Conservation (phyloP, 1,284 basidiomycete genomes). For the Moesziomyces sp. region DNA sequence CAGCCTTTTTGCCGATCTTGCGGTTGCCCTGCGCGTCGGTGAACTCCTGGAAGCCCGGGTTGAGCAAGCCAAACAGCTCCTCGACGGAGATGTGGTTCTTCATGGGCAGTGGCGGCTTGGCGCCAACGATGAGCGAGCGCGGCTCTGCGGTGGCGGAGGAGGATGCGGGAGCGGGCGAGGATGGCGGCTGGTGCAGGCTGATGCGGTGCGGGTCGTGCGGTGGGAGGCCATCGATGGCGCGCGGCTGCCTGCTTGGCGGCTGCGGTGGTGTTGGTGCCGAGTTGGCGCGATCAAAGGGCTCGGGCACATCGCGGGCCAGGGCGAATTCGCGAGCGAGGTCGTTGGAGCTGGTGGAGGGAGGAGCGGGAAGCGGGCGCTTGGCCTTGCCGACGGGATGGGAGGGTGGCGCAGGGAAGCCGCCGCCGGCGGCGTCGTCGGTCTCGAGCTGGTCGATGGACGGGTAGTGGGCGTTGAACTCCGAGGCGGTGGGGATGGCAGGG, state of each 20-base stretch:
- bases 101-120: constrained; percentile 49
- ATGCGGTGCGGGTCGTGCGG: constrained; percentile 23
- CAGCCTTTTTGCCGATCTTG: constrained; percentile 51
- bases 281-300: constrained; percentile 31
- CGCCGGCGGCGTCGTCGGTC: constrained; percentile 26
- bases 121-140: constrained; percentile 36
- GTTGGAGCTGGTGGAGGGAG: constrained; percentile 32
- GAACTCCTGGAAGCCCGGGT: constrained; percentile 62
- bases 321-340: constrained; percentile 47
- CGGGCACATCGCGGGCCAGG: constrained; percentile 43
- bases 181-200: constrained; percentile 18
- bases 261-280: constrained; percentile 10
- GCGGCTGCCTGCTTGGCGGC: background rate
- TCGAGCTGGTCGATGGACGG: constrained; percentile 60
- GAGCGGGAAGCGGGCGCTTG: constrained; percentile 46
- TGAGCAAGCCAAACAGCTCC: constrained; percentile 58
- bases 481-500: constrained; percentile 38
- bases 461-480: constrained; percentile 50
- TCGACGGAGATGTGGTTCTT: constrained; percentile 57
- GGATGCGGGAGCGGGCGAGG: background rate
- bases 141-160: constrained; percentile 1
- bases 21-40: constrained; percentile 48
- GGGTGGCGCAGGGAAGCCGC: constrained; percentile 39
- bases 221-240: constrained; percentile 36
- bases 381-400: constrained; percentile 40